A percentile compares a stretch with the other conserved stretches of the same genome.
These are phyloP conservation scores for Tolypocladium paradoxum DNA, from an alignment of 2,329 filamentous ascomycete species.

Conservation along the genomic window DNA sequence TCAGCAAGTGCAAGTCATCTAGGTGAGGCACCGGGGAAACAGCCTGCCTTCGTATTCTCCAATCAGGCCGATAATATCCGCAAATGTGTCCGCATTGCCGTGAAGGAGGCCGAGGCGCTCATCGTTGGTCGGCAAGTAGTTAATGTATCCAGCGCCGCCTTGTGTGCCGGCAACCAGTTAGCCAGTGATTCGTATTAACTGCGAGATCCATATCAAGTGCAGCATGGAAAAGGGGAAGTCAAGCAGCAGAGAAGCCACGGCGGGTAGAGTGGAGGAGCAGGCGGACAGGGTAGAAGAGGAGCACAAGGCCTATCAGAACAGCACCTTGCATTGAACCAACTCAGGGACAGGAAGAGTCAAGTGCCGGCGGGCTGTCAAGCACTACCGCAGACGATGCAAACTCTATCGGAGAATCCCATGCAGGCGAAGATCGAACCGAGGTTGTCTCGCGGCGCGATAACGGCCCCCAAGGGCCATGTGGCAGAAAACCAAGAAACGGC, in stretches of 20 bases:
- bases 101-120: conserved; percentile 40
- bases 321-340: neutral
- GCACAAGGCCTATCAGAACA: neutral
- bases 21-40: neutral
- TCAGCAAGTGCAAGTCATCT: conserved; percentile 4
- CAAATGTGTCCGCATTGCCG: conserved; percentile 55
- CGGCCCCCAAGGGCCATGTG: neutral
- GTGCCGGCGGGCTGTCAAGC: neutral
- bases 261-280: neutral
- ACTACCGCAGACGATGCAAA: neutral
- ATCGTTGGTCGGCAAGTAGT: conserved; percentile 37
- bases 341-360: neutral
- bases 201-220: neutral
- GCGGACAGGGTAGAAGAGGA: neutral
- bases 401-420: neutral
- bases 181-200: neutral
- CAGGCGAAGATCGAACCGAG: neutral
- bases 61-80: conserved; percentile 61
- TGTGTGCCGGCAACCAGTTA: neutral
- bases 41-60: conserved; percentile 61
- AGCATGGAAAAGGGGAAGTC: neutral
- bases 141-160: conserved; percentile 28
- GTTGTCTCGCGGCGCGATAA: neutral
- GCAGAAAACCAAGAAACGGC: neutral
- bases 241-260: neutral